Base-by-base conservation (phyloP, 257 asterid genomes). In the Prunella vulgaris region DNA sequence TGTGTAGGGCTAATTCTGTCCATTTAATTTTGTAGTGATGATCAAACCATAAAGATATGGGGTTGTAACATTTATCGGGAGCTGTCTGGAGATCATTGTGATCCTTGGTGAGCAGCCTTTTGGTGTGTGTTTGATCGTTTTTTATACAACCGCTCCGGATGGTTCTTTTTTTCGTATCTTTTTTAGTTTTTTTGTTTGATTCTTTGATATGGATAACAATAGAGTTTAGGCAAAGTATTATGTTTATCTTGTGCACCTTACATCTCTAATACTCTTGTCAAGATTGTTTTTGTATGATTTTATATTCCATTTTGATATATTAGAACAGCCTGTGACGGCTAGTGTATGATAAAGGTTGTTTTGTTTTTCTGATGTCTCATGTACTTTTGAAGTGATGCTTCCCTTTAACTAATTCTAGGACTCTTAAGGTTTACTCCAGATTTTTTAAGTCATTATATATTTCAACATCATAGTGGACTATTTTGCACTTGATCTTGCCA, bases 1-100 rank as follows among this genome's bases (percentile, higher is more conserved):
- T 27, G 33, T 65, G 66, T 7, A 62, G 22, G 57, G 46, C 52
- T 75, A 65, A 74, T 65, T 35, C 61, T 54, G 40, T 66, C 49
- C 20, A 64, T 35, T 76, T 73, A 44, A 54, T 69, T 71, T 72
- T 77, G 73, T 90, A 93, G 99, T 68, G 99, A 90, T 44, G 97
- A 93, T 76, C 95, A 88, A 57, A 83, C 97, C 63, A 69, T 88
- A 66, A 93, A 90, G 78, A 82, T 93, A 75, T 93, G 97, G 99
- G 83, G 83, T 58, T 68, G 71, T 72, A 90, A 87, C 69, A 67
- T 79, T 54, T 1, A 51, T n/a, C n/a, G n/a, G 5, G 66, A 79
- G 58, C 84, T 78, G 76, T 74, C 80, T 35, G 84, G 89, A 71
- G 84, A 82, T 66, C 80, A 69, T 70, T 64, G 64, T 63, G 80